Evolutionary conservation across 2,329 filamentous ascomycete genomes (phyloP).

Genomic region (Cladosporium austrohemisphaericum): DNA sequence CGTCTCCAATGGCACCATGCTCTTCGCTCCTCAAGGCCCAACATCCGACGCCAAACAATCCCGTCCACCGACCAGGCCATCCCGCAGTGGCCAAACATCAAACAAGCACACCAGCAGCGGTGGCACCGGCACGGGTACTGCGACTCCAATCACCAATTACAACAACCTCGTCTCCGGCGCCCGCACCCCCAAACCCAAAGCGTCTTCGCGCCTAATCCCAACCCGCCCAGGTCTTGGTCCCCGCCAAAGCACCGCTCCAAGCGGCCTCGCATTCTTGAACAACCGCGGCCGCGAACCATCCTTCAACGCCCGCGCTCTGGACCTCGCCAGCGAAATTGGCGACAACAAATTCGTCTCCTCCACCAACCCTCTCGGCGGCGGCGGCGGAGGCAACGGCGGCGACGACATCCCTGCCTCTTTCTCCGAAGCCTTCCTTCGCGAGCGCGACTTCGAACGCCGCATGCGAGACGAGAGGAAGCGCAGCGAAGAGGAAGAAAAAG

Average conservation of each 20-base stretch:
- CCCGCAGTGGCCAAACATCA: constrained; percentile 21
- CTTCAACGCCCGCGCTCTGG: constrained; percentile 59
- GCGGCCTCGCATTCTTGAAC: constrained; percentile 26
- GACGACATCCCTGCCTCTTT: constrained; percentile 33
- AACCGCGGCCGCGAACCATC: constrained; percentile 52
- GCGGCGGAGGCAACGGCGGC: constrained; percentile 23
- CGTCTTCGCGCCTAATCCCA: constrained; percentile 39
- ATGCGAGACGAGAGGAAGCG: constrained; percentile 33
- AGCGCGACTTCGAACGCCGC: constrained; percentile 50
- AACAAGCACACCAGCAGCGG: constrained; percentile 27
- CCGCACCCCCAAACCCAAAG: constrained; percentile 45
- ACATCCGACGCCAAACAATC: constrained; percentile 36
- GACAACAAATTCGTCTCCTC: constrained; percentile 57
- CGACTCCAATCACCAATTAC: constrained; percentile 31
- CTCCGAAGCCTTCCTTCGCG: constrained; percentile 48
- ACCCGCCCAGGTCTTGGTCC: constrained; percentile 7
- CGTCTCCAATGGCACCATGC: constrained; percentile 74
- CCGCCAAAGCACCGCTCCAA: constrained; percentile 28
- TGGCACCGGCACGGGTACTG: constrained; percentile 32
- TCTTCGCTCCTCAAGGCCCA: constrained; percentile 64
- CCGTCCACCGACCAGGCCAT: constrained; percentile 23
- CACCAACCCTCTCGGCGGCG: constrained; percentile 47
- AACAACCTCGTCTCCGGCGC: background rate
- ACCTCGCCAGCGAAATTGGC: constrained; percentile 69
- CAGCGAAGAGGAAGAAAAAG: constrained; percentile 54